A percentile compares a stretch with the other conserved stretches of the same genome.
Evolutionary conservation across 2,329 filamentous ascomycete species (phyloP).

Genomic region (Fusarium caatingaense): DNA sequence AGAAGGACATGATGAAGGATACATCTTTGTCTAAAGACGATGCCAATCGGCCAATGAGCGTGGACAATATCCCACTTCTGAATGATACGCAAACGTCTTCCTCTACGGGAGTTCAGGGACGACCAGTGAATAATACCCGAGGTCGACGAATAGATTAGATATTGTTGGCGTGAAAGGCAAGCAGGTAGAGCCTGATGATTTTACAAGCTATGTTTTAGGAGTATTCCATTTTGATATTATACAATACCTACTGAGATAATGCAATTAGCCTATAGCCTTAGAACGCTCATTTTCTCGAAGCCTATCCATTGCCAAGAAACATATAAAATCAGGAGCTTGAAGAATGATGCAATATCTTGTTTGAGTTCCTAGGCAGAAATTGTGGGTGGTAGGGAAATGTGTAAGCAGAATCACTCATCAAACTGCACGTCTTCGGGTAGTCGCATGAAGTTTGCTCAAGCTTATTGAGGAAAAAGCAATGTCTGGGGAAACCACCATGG

Average conservation of each 20-base stretch:
- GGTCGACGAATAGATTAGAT: constrained; percentile 57
- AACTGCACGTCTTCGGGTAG: background rate
- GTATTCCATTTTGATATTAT: background rate
- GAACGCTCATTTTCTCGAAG: background rate
- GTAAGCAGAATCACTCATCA: background rate
- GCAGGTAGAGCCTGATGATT: background rate
- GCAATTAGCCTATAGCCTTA: background rate
- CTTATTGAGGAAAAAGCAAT: background rate
- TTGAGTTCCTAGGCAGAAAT: background rate
- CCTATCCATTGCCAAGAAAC: background rate
- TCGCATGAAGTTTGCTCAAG: background rate
- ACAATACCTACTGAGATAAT: background rate
- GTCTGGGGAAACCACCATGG: background rate
- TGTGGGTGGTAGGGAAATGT: background rate
- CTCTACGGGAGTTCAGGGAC: constrained; percentile 58
- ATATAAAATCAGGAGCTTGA: background rate
- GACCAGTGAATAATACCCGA: constrained; percentile 59
- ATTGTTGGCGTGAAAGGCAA: background rate
- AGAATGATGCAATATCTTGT: background rate
- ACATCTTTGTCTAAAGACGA: constrained; percentile 32
- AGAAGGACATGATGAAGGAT: constrained; percentile 30
- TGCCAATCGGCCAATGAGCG: constrained; percentile 44
- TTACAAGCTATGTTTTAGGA: background rate
- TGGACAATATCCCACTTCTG: constrained; percentile 70
- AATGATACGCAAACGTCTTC: constrained; percentile 55